Evolutionary conservation across 495 filamentous ascomycete species (phyloP).

Genomic region (Jackrogersella minutella): DNA sequence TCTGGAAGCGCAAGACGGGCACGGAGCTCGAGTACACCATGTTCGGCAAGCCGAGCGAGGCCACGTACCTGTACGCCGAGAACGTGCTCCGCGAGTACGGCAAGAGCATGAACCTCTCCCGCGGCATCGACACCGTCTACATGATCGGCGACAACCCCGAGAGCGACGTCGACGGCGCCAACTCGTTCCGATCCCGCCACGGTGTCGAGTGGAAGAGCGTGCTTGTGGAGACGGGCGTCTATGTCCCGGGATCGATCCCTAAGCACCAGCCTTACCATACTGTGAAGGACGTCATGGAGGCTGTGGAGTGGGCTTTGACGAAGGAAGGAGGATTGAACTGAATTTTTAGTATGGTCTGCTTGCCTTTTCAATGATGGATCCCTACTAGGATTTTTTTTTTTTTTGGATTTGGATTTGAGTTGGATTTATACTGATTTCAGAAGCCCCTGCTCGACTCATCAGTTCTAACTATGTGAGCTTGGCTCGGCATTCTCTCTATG

Average conservation of each 20-base stretch:
- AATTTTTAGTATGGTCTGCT: not conserved
- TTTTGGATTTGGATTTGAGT: too few relatives aligned
- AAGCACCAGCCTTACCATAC: constrained; percentile 42
- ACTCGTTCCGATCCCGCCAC: constrained; percentile 65
- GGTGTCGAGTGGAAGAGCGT: constrained; percentile 75
- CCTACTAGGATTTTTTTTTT: too few relatives aligned
- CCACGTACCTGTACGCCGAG: constrained; percentile 80
- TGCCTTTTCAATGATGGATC: too few relatives aligned
- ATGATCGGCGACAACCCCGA: constrained; percentile 91
- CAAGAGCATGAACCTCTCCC: constrained; percentile 54
- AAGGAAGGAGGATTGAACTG: constrained; percentile 27
- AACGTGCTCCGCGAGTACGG: constrained; percentile 65
- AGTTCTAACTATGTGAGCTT: too few relatives aligned
- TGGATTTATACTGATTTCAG: too few relatives aligned
- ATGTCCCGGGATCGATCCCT: constrained; percentile 37
- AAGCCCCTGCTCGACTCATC: too few relatives aligned
- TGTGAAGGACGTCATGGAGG: constrained; percentile 47
- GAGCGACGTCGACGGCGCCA: constrained; percentile 80
- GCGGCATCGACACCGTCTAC: constrained; percentile 70
- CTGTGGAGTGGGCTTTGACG: constrained; percentile 49
- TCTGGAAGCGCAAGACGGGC: constrained; percentile 70
- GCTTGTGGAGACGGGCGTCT: constrained; percentile 69
- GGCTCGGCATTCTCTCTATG: too few relatives aligned
- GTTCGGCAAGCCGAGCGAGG: constrained; percentile 77
- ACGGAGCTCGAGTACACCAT: constrained; percentile 65